A percentile compares a stretch with the other conserved stretches of the same genome.
Evolutionary conservation across 495 filamentous ascomycete genomes (phyloP).

Genomic region (Neurospora tetrasperma): DNA sequence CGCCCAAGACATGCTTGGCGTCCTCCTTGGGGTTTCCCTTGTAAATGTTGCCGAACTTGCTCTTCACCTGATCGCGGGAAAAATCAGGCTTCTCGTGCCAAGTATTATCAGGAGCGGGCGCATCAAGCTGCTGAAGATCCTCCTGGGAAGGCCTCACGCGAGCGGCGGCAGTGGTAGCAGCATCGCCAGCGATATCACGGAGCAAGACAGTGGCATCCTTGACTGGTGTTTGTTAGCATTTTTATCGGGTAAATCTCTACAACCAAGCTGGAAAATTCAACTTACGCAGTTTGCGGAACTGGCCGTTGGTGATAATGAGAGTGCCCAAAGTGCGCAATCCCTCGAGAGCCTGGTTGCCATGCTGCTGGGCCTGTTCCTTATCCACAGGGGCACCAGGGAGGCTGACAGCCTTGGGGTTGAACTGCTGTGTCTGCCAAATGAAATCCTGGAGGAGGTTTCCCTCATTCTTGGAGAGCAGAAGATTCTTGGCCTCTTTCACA

Average conservation of each 20-base stretch:
- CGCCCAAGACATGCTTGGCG: slow-evolving; percentile 22
- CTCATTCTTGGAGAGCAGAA: slow-evolving; percentile 91
- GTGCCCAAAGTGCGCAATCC: slow-evolving; percentile 85
- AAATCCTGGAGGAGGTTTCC: slow-evolving; percentile 93
- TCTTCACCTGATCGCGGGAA: slow-evolving; percentile 58
- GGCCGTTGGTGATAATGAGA: slow-evolving; percentile 87
- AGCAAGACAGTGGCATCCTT: slow-evolving; percentile 75
- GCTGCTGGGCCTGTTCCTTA: slow-evolving; percentile 66
- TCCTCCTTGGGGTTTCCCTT: slow-evolving; percentile 48
- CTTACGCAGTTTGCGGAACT: slow-evolving; percentile 89
- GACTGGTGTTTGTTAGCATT: slow-evolving; percentile 56
- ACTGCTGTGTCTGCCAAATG: slow-evolving; percentile 80
- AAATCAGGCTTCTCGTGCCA: slow-evolving; percentile 89
- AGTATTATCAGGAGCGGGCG: slow-evolving; percentile 74
- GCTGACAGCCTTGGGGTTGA: slow-evolving; percentile 49
- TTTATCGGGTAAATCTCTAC: slow-evolving; percentile 17
- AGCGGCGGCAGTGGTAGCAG: slow-evolving; percentile 70
- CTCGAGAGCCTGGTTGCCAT: slow-evolving; percentile 68
- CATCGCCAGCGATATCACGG: slow-evolving; percentile 85
- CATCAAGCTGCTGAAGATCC: slow-evolving; percentile 64
- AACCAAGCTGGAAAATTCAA: slow-evolving; percentile 9
- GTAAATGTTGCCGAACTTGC: slow-evolving; percentile 50
- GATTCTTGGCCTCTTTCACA: slow-evolving; percentile 75
- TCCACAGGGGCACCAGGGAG: slow-evolving; percentile 55
- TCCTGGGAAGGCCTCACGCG: slow-evolving; percentile 72